Conservation (phyloP, 2,329 filamentous ascomycete species). For the Neofusicoccum cordaticola region DNA sequence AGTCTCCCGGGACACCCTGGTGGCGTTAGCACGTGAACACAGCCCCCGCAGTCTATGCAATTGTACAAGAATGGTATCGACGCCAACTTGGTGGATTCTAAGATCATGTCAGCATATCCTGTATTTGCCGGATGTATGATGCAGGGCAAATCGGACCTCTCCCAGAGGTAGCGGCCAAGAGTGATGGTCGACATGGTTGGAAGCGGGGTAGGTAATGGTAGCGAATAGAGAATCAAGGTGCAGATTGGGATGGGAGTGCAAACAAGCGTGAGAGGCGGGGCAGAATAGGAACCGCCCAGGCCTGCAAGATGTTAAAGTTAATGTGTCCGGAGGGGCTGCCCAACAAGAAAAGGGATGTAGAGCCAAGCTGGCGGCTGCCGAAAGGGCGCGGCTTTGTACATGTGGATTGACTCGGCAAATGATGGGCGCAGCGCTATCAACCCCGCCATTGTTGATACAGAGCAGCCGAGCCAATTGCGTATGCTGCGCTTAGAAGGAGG, state of each 20-base stretch:
- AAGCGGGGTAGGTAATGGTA: not conserved
- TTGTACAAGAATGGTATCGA: slow-evolving; percentile 38
- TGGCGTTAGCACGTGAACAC: slow-evolving; percentile 2
- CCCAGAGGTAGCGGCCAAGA: slow-evolving; percentile 44
- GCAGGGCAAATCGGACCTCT: slow-evolving; percentile 23
- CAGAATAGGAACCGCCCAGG: not conserved
- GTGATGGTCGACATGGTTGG: slow-evolving; percentile 32
- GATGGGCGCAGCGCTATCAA: not conserved
- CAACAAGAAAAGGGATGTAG: not conserved
- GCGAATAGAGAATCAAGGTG: not conserved
- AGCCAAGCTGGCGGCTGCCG: not conserved
- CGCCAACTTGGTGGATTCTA: slow-evolving; percentile 40
- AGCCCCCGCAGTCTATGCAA: not conserved
- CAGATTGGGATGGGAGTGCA: not conserved
- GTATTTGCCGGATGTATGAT: not conserved
- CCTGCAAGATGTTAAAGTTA: not conserved
- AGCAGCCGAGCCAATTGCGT: not conserved
- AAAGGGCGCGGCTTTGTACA: not conserved
- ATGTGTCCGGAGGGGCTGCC: not conserved
- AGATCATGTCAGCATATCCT: not conserved
- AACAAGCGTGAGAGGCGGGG: too few relatives aligned
- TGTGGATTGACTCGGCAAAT: not conserved
- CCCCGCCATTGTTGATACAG: not conserved
- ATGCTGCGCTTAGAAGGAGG: not conserved
- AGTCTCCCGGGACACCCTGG: slow-evolving; percentile 44